phyloP scores from a whole-genome alignment of 2,329 filamentous ascomycete genomes.

The Aspergillus sp. region DNA sequence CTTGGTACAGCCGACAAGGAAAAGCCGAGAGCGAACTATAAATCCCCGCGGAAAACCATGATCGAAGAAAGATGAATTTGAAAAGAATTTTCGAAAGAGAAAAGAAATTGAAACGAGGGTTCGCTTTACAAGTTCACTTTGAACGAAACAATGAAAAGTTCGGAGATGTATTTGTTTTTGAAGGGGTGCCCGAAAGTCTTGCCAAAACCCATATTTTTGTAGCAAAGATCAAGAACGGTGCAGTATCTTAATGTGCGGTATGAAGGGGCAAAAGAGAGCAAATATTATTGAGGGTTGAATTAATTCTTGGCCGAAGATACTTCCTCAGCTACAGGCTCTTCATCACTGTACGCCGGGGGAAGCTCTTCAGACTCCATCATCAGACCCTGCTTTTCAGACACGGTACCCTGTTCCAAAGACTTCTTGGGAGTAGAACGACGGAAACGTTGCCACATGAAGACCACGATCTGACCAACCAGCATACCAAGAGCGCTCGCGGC shows the following conservation, averaged over 20 bases:
- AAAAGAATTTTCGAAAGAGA: too few relatives aligned
- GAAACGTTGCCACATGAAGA: conserved; percentile 49
- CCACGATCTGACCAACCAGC: conserved; percentile 49
- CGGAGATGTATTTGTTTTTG: background rate
- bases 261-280: background rate
- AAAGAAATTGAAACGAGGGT: background rate
- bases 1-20: background rate
- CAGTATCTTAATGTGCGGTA: background rate
- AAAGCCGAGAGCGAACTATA: background rate
- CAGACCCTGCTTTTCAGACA: conserved; percentile 46
- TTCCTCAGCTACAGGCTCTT: conserved; percentile 27
- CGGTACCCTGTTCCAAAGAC: conserved; percentile 39
- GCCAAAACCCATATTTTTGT: background rate
- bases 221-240: background rate
- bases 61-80: background rate
- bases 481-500: conserved; percentile 50
- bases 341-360: conserved; percentile 42
- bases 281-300: background rate
- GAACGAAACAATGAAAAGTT: background rate
- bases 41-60: background rate
- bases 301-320: conserved; percentile 37
- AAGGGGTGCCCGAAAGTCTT: background rate
- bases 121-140: background rate
- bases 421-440: conserved; percentile 34
- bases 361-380: conserved; percentile 39